These are phyloP conservation scores for Solanum pinnatisectum DNA, from an alignment of 257 asterid genomes.

Conservation along the genomic window DNA sequence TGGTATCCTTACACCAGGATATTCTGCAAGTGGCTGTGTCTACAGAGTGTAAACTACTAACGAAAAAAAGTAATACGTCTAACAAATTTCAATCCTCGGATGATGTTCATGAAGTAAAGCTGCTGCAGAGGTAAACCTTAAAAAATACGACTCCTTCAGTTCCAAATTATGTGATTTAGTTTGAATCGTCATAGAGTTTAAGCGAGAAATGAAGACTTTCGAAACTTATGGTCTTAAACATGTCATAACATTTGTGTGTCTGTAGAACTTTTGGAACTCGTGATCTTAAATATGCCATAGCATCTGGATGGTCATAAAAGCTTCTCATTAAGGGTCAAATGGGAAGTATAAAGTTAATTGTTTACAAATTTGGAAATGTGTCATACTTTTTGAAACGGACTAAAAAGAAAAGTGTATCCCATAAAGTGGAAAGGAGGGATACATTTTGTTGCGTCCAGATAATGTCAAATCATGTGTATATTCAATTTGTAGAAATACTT, in stretches of 20 bases:
- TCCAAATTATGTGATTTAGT: not conserved
- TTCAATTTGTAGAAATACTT: not conserved
- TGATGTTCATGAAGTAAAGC: not conserved
- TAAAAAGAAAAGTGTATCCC: not conserved
- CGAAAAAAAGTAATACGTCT: not conserved
- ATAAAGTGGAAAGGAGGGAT: not conserved
- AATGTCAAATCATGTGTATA: not conserved
- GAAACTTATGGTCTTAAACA: not conserved
- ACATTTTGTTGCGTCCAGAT: not conserved
- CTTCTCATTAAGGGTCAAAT: not conserved
- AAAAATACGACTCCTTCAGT: not conserved
- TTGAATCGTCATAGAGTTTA: not conserved
- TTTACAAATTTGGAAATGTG: not conserved
- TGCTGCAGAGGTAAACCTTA: not conserved
- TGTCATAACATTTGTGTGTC: not conserved
- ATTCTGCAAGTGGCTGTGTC: not conserved
- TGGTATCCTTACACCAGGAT: not conserved
- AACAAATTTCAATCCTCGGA: not conserved
- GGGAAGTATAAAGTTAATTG: not conserved
- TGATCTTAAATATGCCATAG: not conserved
- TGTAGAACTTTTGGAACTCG: not conserved
- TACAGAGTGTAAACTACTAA: not conserved
- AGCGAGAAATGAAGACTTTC: not conserved
- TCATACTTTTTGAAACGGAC: not conserved
- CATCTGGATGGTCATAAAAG: not conserved